These are phyloP conservation scores for Orychophragmus violaceus DNA, from an alignment of 345 rosid genomes.

Conservation along the genomic window DNA sequence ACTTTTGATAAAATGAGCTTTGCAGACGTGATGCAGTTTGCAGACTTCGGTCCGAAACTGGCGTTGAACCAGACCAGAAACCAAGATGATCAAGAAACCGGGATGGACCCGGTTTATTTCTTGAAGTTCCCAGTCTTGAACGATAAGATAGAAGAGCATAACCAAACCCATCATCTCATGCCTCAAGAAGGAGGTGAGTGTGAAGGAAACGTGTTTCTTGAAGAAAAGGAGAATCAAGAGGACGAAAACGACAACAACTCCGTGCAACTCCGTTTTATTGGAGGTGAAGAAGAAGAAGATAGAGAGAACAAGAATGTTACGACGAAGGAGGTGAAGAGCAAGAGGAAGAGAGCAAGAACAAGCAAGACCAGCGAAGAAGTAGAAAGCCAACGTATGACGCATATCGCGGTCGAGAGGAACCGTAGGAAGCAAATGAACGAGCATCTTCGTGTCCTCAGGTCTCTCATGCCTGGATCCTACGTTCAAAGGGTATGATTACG, in stretches of 20 bases:
- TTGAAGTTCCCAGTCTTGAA: conserved; percentile 83
- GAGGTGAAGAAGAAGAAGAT: background rate
- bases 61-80: conserved; percentile 56
- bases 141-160: conserved; percentile 38
- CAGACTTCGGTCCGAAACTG: conserved; percentile 78
- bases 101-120: conserved; percentile 76
- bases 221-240: conserved; percentile 5
- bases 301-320: background rate
- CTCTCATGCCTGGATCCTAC: conserved; percentile 97
- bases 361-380: background rate
- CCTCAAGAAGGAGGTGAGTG: conserved; percentile 32
- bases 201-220: conserved; percentile 32
- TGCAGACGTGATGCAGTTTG: conserved; percentile 87
- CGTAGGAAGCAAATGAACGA: background rate
- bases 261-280: background rate
- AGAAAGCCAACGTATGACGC: background rate
- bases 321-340: background rate
- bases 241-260: conserved; percentile 30
- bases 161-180: conserved; percentile 24
- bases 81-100: conserved; percentile 56
- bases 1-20: conserved; percentile 70
- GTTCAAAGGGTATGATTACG: conserved; percentile 61
- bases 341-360: background rate
- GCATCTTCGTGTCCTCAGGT: conserved; percentile 44
- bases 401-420: background rate